These are phyloP conservation scores for Leccinum fallax DNA, from an alignment of 1,284 basidiomycete genomes.

Conservation along the genomic window DNA sequence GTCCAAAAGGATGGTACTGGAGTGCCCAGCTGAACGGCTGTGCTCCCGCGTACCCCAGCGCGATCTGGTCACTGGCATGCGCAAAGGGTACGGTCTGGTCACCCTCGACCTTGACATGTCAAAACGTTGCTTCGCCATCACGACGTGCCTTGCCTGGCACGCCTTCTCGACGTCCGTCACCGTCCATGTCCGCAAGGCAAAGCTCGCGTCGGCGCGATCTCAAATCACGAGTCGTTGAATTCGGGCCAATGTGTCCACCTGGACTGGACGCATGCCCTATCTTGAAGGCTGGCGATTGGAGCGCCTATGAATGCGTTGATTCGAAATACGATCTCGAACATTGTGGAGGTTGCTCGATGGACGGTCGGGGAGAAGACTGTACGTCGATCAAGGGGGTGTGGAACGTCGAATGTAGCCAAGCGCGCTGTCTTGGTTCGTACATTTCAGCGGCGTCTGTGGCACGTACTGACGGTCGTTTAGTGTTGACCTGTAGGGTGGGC, in stretches of 20 bases:
- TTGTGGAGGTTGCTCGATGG: conserved; percentile 74
- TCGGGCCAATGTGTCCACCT: conserved; percentile 37
- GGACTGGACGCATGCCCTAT: conserved; percentile 66
- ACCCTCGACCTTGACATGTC: conserved; percentile 13
- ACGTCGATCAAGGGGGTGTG: conserved; percentile 62
- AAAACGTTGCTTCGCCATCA: conserved; percentile 2
- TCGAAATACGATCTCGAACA: conserved; percentile 55
- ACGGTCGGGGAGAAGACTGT: conserved; percentile 71
- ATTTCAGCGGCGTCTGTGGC: background rate
- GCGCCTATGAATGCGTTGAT: conserved; percentile 68
- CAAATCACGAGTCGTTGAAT: conserved; percentile 42
- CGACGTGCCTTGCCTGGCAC: conserved; percentile 1
- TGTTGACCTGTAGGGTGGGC: conserved; percentile 16
- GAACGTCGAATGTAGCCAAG: conserved; percentile 68
- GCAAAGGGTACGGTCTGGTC: conserved; percentile 11
- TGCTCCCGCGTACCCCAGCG: conserved; percentile 14
- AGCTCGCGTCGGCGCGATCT: conserved; percentile 2
- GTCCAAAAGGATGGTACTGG: conserved; percentile 27
- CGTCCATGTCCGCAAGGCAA: conserved; percentile 11
- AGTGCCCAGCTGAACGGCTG: conserved; percentile 6
- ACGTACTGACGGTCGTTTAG: conserved; percentile 10
- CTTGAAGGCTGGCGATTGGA: conserved; percentile 37
- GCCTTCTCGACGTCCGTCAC: background rate
- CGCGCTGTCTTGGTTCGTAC: conserved; percentile 23
- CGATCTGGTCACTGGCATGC: conserved; percentile 5